Evolutionary conservation across 1,139 yeast genomes (phyloP), one percentile per base, ranked within the genome.

Genomic region (Groenewaldozyma sp.): DNA sequence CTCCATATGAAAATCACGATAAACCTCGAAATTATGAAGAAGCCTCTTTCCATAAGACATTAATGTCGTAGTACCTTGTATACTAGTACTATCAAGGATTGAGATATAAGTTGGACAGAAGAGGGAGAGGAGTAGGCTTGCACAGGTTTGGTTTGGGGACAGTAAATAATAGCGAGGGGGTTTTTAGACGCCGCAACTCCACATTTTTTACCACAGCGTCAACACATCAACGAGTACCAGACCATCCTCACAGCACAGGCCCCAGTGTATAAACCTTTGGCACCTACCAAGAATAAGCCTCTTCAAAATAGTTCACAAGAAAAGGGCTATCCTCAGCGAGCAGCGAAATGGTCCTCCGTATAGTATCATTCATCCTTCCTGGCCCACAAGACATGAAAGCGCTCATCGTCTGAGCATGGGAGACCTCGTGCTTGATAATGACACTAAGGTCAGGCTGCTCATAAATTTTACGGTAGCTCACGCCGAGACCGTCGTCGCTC

Each of bases 321-420:
- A 40, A 24, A 35, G 38, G 14, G 22, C 44, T 14, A 18, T 37
- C 21, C 29, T 43, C 47, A 21, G 50, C 19, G 19, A 39, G 32
- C 11, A 43, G 44, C 13, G 47, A 43, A 11, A 51, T 45, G 51
- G 76, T 73, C 71, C 75, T 70, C 24, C 61, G 40, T 62, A 67
- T 43, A 18, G 48, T 49, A 34, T 51, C 54, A 34, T 49, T 51
- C 50, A 51, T 44, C 16, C 40, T 20, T 2, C 48, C 50, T 4
- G 55, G 54, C 3, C 55, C 55, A 34, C 54, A 51, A 36, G 41
- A 33, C 28, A 51, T 20, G 11, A 51, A 43, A 13, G 50, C 54
- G 14, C 42, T 35, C 13, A 45, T 37, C n/a, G 41, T 39, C 10
- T 21, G 29, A 13, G 39, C 34, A 16, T 32, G 31, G 3, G 31